Conservation (phyloP, 768 basidiomycete genomes). For the Atractiella rhizophila region DNA sequence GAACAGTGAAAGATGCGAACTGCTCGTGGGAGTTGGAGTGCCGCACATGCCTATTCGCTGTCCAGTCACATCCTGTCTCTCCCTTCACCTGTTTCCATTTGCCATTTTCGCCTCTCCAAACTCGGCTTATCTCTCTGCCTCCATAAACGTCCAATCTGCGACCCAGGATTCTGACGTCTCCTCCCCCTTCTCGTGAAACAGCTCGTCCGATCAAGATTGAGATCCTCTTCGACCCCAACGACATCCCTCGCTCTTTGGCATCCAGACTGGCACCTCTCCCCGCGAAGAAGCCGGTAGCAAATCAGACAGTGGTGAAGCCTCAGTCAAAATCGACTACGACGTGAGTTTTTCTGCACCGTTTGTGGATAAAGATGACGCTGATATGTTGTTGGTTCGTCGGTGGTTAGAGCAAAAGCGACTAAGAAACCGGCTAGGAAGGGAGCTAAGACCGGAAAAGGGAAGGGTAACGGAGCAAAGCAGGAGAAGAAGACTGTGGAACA, state of each 20-base stretch:
- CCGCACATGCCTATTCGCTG: too few relatives aligned
- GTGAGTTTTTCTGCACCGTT: background rate
- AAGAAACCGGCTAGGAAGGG: background rate
- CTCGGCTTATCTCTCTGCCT: background rate
- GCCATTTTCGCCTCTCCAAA: background rate
- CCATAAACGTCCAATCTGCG: background rate
- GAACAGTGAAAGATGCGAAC: too few relatives aligned
- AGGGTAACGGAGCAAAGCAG: background rate
- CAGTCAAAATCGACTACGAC: background rate
- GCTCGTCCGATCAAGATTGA: slow-evolving; percentile 98
- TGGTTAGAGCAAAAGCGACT: background rate
- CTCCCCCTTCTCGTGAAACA: slow-evolving; percentile 21
- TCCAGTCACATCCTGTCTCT: too few relatives aligned
- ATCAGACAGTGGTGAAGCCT: slow-evolving; percentile 7
- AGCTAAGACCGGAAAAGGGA: background rate
- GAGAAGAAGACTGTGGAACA: background rate
- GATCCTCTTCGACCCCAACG: slow-evolving; percentile 67
- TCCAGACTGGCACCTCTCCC: slow-evolving; percentile 62
- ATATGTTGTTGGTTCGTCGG: background rate
- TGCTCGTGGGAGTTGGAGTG: too few relatives aligned
- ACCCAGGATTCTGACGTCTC: background rate
- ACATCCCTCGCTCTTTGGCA: slow-evolving; percentile 34
- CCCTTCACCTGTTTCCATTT: too few relatives aligned
- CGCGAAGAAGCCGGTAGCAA: slow-evolving; percentile 21
- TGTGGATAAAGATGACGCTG: background rate